Evolutionary conservation across 73 alveolate species (phyloP), one percentile per base, ranked within the genome.

Genomic region (Paramecium pentaurelia): DNA sequence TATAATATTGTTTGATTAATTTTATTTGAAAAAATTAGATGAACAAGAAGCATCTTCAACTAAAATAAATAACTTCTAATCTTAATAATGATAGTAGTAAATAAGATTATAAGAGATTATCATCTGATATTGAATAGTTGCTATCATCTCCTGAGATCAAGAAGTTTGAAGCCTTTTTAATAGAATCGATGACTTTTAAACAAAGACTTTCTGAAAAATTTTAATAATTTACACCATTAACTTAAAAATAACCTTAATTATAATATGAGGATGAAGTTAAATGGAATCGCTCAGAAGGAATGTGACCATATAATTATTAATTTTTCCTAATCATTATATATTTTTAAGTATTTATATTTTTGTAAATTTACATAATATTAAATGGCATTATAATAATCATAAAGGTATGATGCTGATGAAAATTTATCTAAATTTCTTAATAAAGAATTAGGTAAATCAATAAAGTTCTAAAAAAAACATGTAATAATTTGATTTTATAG

Each of bases 71-170:
- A 54, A 54, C 70, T 18, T 20, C 70, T 4, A 22, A 18, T 18
- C 11, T 54, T 18, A 34, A 54, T 0, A 54, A 22, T 8, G 70
- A 54, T 12, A 18, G 2, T 14, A n/a, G 20, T 7, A 54, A 54
- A 18, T 54, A 54, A n/a, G 70, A 54, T 54, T 18, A 54, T 54
- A 54, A 18, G 32, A 54, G 70, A 54, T 7, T 54, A 14, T 64
- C 84, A 32, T 28, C 84, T 64, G 84, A 64, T 3, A 64, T 64
- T 10, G 51, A 64, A 64, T 32, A 28, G 22, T 3, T 64, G 27
- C 20, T 64, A 32, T 64, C 84, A 64, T 64, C 84, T 64, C 84
- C 84, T 32, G 84, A 64, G 16, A 34, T 64, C 51, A 64, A 64
- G 47, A 64, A 64, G 84, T 64, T 64, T 9, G 84, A 64, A 64